Evolutionary conservation across 2,329 filamentous ascomycete genomes (phyloP).

Genomic region (Pyrenochaeta sp.): DNA sequence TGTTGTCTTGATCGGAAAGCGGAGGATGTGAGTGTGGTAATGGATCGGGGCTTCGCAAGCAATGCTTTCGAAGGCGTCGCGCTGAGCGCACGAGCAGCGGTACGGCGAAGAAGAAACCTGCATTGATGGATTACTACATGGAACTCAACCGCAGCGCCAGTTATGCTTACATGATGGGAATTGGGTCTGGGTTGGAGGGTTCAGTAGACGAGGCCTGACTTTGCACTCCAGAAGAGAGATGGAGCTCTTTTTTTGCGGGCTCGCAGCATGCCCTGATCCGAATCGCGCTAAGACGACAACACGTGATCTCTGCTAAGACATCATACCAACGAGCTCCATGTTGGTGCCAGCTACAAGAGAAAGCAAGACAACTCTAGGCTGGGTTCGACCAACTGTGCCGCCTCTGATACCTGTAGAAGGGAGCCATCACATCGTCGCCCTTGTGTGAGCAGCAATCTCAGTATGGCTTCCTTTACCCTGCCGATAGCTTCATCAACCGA

Average conservation of each 20-base stretch:
- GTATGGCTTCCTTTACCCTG: not conserved
- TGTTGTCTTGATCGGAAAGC: slow-evolving; percentile 46
- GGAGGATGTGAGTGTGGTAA: slow-evolving; percentile 43
- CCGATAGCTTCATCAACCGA: slow-evolving; percentile 10
- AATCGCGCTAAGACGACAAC: not conserved
- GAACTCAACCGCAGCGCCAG: not conserved
- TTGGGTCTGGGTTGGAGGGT: not conserved
- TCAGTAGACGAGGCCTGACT: not conserved
- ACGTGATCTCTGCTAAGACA: not conserved
- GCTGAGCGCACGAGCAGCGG: slow-evolving; percentile 63
- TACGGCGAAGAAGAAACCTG: slow-evolving; percentile 67
- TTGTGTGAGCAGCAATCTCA: not conserved
- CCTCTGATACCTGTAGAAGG: not conserved
- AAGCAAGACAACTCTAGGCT: not conserved
- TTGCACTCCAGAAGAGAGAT: not conserved
- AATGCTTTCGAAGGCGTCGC: slow-evolving; percentile 56
- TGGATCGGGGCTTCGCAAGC: slow-evolving; percentile 52
- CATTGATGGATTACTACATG: slow-evolving; percentile 11
- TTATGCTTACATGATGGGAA: slow-evolving; percentile 27
- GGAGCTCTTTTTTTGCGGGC: slow-evolving; percentile 3
- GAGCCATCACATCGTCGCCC: not conserved
- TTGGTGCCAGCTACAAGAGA: not conserved
- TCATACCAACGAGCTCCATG: too few relatives aligned
- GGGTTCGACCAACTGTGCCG: not conserved
- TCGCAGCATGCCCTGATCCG: slow-evolving; percentile 1